Base-by-base conservation (phyloP, 2,329 filamentous ascomycete genomes). In the Aspergillus sp. region DNA sequence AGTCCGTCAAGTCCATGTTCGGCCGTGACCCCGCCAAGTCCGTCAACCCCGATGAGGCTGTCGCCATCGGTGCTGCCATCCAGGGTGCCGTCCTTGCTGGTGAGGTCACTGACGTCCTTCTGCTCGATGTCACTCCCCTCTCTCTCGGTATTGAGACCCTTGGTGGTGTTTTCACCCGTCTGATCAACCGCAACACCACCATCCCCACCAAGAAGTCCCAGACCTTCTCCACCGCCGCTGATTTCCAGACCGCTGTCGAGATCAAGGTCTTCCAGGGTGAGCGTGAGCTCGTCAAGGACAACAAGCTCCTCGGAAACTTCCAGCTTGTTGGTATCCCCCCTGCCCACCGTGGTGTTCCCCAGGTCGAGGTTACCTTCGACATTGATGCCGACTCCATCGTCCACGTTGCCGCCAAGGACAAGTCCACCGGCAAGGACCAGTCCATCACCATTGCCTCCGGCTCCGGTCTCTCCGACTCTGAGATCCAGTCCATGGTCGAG, bases 181-280 rank as follows among this genome's bases (percentile, higher is more conserved):
- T 98, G 80, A 98, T 98, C 85, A 96, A 96, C 89, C 91, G 94
- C 73, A 98, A 98, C 87, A 98, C 94, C 75, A 97, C 94, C 68
- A 98, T 98, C 76, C 94, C 94, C 60, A 98, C 94, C 83, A 97
- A 97, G 90, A 98, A 98, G 85, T 97, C 93, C 11, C 92, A 97
- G 83, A 88, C 93, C 76, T 98, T 98, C 88, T 97, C 93, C 59
- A 98, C 94, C 54, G 93, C 93, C 57, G 93, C 94, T 69, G 94
- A 98, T 79, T 96, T 96, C 90, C 94, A 98, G 86, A 96, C 91
- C 65, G 94, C 93, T 70, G 94, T 98, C 75, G 93, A 97, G 85
- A 98, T 98, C 86, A 97, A 98, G 90, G 94, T 98, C 66, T 98
- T 88, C 90, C 93, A 98, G 88, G 94, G 94, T 85, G 94, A 98